Evolutionary conservation across 495 filamentous ascomycete species (phyloP).

Genomic region (Penicillium antarcticum): DNA sequence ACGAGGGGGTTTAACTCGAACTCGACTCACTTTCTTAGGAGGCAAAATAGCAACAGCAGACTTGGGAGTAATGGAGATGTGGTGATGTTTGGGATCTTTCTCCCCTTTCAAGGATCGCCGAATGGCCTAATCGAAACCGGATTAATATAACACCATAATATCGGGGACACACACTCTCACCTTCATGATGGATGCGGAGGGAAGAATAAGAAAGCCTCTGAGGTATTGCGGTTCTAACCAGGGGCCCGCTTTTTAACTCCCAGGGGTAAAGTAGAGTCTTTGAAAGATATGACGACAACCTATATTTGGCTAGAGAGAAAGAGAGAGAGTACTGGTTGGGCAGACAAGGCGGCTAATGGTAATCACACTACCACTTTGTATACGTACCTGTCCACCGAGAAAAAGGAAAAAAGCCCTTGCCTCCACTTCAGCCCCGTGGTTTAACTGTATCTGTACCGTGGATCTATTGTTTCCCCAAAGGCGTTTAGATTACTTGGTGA

Average conservation of each 20-base stretch:
- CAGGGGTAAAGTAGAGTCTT: too few relatives aligned
- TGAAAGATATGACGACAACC: too few relatives aligned
- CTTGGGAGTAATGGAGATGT: conserved; percentile 88
- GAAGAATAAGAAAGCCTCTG: conserved; percentile 13
- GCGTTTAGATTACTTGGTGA: background rate
- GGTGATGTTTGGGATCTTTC: conserved; percentile 68
- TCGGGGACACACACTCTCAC: conserved; percentile 16
- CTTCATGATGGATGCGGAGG: conserved; percentile 22
- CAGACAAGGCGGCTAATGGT: too few relatives aligned
- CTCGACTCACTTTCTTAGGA: conserved; percentile 79
- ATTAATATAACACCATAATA: conserved; percentile 14
- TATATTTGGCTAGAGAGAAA: too few relatives aligned
- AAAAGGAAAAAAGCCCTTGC: background rate
- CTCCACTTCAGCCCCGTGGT: conserved; percentile 1
- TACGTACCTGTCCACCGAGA: too few relatives aligned
- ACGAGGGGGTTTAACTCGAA: conserved; percentile 8
- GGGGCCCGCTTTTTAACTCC: conserved; percentile 12
- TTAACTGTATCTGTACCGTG: background rate
- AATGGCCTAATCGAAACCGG: conserved; percentile 56
- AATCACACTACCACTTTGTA: too few relatives aligned
- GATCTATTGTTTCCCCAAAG: background rate
- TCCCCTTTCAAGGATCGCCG: conserved; percentile 85
- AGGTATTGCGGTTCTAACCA: conserved; percentile 24
- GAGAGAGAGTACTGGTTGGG: too few relatives aligned
- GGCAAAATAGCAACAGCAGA: conserved; percentile 92